phyloP scores from a whole-genome alignment of 257 asterid species.

The Penstemon eatonii region DNA sequence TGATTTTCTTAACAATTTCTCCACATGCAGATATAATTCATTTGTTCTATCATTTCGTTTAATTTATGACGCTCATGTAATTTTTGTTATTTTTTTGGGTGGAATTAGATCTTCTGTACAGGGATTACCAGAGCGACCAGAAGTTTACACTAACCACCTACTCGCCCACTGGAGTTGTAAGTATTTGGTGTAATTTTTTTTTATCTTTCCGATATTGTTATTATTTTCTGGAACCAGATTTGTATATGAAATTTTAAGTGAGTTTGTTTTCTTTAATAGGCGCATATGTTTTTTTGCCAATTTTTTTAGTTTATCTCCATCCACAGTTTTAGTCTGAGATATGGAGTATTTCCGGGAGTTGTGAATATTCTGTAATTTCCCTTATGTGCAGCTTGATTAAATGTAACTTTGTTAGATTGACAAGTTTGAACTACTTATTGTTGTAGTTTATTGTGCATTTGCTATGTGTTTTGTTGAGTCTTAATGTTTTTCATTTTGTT shows the following conservation, averaged over 20 bases:
- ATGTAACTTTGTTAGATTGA: too few relatives aligned
- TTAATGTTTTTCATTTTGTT: too few relatives aligned
- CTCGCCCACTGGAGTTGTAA: slow-evolving; percentile 86
- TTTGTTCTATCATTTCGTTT: slow-evolving; percentile 2
- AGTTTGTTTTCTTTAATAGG: too few relatives aligned
- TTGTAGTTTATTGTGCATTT: too few relatives aligned
- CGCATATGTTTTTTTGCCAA: too few relatives aligned
- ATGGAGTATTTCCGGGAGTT: too few relatives aligned
- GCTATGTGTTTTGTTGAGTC: too few relatives aligned
- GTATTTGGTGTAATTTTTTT: slow-evolving; percentile 24
- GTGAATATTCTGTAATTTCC: too few relatives aligned
- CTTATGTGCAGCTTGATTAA: too few relatives aligned
- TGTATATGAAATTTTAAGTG: neutral
- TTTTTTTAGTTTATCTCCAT: too few relatives aligned
- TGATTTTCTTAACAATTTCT: slow-evolving; percentile 1
- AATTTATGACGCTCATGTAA: neutral
- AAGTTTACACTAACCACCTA: slow-evolving; percentile 67
- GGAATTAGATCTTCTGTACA: slow-evolving; percentile 64
- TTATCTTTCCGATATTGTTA: neutral
- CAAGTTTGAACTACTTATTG: too few relatives aligned
- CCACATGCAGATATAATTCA: neutral
- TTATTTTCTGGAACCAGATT: slow-evolving; percentile 16
- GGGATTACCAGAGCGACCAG: slow-evolving; percentile 76
- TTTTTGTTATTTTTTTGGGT: slow-evolving; percentile 2
- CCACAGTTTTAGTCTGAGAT: too few relatives aligned